Base-by-base conservation (phyloP, 139 green algal species). In the Chlamydomonas eustigma region DNA sequence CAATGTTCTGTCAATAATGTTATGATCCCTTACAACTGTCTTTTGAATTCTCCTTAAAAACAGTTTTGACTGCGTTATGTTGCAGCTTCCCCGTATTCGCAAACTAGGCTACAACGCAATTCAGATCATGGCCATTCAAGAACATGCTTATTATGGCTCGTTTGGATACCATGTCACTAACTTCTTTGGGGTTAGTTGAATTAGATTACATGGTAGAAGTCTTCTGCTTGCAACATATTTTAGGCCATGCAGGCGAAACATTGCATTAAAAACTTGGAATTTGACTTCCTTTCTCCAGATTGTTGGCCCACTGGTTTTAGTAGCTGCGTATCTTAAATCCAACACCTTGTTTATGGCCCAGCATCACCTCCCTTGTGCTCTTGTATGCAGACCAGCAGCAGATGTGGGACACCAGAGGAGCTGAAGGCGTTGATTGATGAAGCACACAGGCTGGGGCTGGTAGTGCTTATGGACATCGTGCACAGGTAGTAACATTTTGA, bases 161-260 rank as follows among this genome's bases (percentile, higher is more conserved):
- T 99, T 99, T 79, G 95, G 95, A 39, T 97, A 96, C 85, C 94
- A 98, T 77, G 96, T 98, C 50, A 98, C 94, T 73, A 98, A 98
- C 89, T 99, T 98, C 81, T 99, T 99, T 78, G 94, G 83, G 32
- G 89, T 93, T 52, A 52, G 87, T n/a, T n/a, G n/a, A n/a, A n/a
- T n/a, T n/a, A n/a, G n/a, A n/a, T n/a, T n/a, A n/a, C n/a, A n/a
- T n/a, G n/a, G n/a, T n/a, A n/a, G n/a, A n/a, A n/a, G n/a, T n/a
- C n/a, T n/a, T n/a, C n/a, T n/a, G n/a, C n/a, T n/a, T n/a, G n/a
- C n/a, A n/a, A n/a, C n/a, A n/a, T n/a, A n/a, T n/a, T n/a, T n/a
- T n/a, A n/a, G n/a, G n/a, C n/a, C n/a, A n/a, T n/a, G n/a, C n/a
- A n/a, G n/a, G n/a, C n/a, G n/a, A n/a, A n/a, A n/a, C n/a, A n/a